phyloP scores from a whole-genome alignment of 2,329 filamentous ascomycete species.

The Xylogone sp. region DNA sequence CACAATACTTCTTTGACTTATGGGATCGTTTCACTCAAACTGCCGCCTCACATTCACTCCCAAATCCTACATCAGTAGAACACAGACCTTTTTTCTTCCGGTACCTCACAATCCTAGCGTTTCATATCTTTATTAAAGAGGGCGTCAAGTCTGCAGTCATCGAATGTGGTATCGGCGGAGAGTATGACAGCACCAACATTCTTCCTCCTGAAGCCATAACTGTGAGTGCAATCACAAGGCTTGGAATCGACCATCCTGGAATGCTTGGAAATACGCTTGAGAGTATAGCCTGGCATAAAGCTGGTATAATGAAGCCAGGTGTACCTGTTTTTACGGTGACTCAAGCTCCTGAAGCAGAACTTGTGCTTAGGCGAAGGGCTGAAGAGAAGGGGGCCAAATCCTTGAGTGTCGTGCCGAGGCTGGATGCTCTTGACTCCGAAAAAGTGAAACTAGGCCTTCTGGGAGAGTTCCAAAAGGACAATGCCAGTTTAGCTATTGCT shows the following conservation, averaged over 20 bases:
- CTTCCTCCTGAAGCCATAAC: slow-evolving; percentile 51
- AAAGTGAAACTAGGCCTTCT: slow-evolving; percentile 42
- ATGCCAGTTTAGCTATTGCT: slow-evolving; percentile 53
- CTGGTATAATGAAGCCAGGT: slow-evolving; percentile 74
- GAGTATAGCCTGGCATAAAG: slow-evolving; percentile 89
- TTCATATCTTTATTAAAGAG: slow-evolving; percentile 76
- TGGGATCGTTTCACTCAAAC: slow-evolving; percentile 50
- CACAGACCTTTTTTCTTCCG: slow-evolving; percentile 87
- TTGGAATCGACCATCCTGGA: slow-evolving; percentile 81
- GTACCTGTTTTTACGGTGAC: slow-evolving; percentile 60
- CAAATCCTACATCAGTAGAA: slow-evolving; percentile 9
- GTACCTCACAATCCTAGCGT: slow-evolving; percentile 82
- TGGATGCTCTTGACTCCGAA: slow-evolving; percentile 39
- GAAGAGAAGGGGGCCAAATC: background rate
- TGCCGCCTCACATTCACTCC: slow-evolving; percentile 27
- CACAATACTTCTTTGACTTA: slow-evolving; percentile 63
- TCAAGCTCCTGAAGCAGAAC: slow-evolving; percentile 46
- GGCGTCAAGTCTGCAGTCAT: slow-evolving; percentile 76
- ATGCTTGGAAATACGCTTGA: slow-evolving; percentile 77
- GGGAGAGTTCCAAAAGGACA: slow-evolving; percentile 53
- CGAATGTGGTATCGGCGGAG: slow-evolving; percentile 91
- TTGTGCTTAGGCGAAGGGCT: background rate
- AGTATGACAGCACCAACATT: slow-evolving; percentile 91
- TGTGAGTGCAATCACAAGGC: slow-evolving; percentile 70
- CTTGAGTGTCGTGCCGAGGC: background rate